A percentile compares a stretch with the other conserved stretches of the same genome.
These are phyloP conservation scores for Sporobolomyces phaffii DNA, from an alignment of 768 basidiomycete genomes.

Conservation along the genomic window DNA sequence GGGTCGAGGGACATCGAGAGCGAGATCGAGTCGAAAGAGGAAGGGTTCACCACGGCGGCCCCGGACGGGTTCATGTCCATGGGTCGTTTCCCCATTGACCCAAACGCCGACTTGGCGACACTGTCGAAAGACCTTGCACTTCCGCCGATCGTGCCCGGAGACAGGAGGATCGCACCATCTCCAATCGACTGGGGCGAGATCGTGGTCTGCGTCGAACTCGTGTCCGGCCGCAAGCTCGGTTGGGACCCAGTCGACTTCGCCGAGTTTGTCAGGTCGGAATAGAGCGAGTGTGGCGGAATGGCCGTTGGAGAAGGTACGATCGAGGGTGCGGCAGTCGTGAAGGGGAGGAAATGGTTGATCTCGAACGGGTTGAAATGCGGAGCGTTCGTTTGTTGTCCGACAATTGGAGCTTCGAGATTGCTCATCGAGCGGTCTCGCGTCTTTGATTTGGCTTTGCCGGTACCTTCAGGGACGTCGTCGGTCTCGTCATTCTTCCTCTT, in stretches of 20 bases:
- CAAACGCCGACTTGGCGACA: neutral
- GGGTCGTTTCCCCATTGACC: too few relatives aligned
- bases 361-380: constrained; percentile 13
- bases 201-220: constrained; percentile 7
- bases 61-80: neutral
- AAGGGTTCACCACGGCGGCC: neutral
- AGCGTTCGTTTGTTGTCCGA: constrained; percentile 9
- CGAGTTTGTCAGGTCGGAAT: neutral
- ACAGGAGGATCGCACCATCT: neutral
- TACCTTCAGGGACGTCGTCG: too few relatives aligned
- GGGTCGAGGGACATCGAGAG: constrained; percentile 7
- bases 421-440: constrained; percentile 2
- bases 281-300: neutral
- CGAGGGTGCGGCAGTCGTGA: neutral
- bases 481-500: constrained; percentile 9
- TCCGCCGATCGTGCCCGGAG: neutral
- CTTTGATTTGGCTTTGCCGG: too few relatives aligned
- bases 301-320: neutral
- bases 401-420: constrained; percentile 6
- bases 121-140: neutral
- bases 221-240: constrained; percentile 1
- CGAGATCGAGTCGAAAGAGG: constrained; percentile 1
- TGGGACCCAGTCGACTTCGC: neutral
- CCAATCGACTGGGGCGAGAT: constrained; percentile 1
- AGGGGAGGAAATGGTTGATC: constrained; percentile 3